Conservation (phyloP, 495 filamentous ascomycete genomes). For the Daldinia vernicosa region DNA sequence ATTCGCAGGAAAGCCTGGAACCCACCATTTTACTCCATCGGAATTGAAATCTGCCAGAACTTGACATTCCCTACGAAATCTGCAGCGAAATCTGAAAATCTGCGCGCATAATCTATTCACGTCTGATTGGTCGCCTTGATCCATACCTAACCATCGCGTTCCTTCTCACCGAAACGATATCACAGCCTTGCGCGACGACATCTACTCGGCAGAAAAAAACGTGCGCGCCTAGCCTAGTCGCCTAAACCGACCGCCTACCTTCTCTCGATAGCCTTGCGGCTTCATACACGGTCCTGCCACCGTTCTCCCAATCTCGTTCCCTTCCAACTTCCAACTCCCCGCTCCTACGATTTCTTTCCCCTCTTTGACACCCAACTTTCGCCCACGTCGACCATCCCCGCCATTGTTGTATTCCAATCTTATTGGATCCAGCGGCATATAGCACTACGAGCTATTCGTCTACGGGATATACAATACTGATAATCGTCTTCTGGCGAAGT, state of each 20-base stretch:
- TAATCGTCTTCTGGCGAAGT: constrained; percentile 7
- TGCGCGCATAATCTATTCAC: constrained; percentile 22
- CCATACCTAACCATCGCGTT: constrained; percentile 18
- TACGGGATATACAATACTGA: constrained; percentile 7
- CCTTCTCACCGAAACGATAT: constrained; percentile 35
- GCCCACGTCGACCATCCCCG: neutral
- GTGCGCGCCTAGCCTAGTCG: constrained; percentile 27
- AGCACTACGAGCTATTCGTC: neutral
- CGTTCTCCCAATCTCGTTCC: constrained; percentile 11
- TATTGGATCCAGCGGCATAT: neutral
- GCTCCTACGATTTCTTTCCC: constrained; percentile 14
- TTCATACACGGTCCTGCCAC: constrained; percentile 28
- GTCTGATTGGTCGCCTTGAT: constrained; percentile 23
- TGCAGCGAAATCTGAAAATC: neutral
- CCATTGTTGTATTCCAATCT: neutral
- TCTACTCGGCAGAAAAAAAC: constrained; percentile 7
- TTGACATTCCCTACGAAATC: constrained; percentile 10
- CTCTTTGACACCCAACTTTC: constrained; percentile 8
- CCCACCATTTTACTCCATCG: constrained; percentile 41
- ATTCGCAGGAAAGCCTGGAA: constrained; percentile 43
- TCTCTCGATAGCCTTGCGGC: constrained; percentile 30
- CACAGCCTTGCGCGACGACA: constrained; percentile 28
- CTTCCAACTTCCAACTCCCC: constrained; percentile 7
- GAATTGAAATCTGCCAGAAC: constrained; percentile 25
- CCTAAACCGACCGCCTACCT: constrained; percentile 34